These are phyloP conservation scores for Thecaphora frezii DNA, from an alignment of 1,284 basidiomycete genomes.

Conservation along the genomic window DNA sequence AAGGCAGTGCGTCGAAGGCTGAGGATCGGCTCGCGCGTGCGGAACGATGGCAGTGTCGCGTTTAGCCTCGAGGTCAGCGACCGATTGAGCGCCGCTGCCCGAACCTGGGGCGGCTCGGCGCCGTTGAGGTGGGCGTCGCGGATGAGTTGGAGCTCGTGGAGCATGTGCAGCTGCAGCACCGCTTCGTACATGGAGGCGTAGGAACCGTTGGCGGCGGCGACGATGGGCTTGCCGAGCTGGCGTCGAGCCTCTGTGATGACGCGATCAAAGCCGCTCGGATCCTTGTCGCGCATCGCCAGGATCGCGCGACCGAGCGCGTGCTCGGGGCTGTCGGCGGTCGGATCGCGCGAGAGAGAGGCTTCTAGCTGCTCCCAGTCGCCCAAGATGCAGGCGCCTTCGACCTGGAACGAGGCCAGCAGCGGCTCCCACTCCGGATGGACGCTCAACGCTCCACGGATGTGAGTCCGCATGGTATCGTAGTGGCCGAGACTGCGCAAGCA, in stretches of 20 bases:
- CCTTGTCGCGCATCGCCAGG: slow-evolving; percentile 72
- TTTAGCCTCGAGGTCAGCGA: slow-evolving; percentile 70
- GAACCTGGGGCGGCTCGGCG: neutral
- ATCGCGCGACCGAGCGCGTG: slow-evolving; percentile 80
- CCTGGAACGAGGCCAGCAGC: slow-evolving; percentile 78
- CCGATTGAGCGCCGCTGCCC: slow-evolving; percentile 21
- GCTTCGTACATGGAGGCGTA: slow-evolving; percentile 87
- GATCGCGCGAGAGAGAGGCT: slow-evolving; percentile 43
- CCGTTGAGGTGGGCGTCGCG: slow-evolving; percentile 11
- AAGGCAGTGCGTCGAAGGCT: slow-evolving; percentile 88
- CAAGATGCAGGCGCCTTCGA: slow-evolving; percentile 93
- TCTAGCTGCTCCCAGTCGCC: slow-evolving; percentile 77
- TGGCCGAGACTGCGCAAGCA: slow-evolving; percentile 94
- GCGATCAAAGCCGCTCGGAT: slow-evolving; percentile 25
- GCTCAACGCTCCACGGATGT: slow-evolving; percentile 87
- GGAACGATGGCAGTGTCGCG: slow-evolving; percentile 83
- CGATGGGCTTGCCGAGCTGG: slow-evolving; percentile 77
- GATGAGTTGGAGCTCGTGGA: slow-evolving; percentile 83
- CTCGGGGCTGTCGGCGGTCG: slow-evolving; percentile 67
- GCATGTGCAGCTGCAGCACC: slow-evolving; percentile 80
- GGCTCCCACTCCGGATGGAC: slow-evolving; percentile 82
- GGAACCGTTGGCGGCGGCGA: slow-evolving; percentile 71
- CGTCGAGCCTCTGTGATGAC: slow-evolving; percentile 72
- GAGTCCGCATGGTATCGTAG: slow-evolving; percentile 93
- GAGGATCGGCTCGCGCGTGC: slow-evolving; percentile 84